These are phyloP conservation scores for Taphrina sp. DNA, from an alignment of 1,139 yeast genomes.

Conservation along the genomic window DNA sequence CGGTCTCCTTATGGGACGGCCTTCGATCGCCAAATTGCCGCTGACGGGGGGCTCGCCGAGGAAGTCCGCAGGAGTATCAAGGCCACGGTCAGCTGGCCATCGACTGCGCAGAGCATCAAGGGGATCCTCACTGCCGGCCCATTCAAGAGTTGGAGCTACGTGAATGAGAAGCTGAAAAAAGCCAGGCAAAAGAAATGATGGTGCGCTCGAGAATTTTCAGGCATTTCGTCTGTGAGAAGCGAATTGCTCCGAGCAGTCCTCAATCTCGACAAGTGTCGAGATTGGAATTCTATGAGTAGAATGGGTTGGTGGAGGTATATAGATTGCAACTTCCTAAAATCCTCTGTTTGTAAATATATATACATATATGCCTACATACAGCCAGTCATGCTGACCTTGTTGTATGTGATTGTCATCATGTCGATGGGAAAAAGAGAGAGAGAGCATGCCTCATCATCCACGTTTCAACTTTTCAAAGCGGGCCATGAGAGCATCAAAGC, in stretches of 20 bases:
- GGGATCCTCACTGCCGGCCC: slow-evolving; percentile 88
- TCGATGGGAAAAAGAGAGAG: too few species aligned
- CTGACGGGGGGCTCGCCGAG: slow-evolving; percentile 47
- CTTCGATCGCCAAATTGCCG: slow-evolving; percentile 48
- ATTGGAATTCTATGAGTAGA: too few species aligned
- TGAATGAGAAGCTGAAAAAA: slow-evolving; percentile 62
- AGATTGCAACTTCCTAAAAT: too few species aligned
- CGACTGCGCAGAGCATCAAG: slow-evolving; percentile 71
- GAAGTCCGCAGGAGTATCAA: slow-evolving; percentile 53
- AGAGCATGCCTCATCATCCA: slow-evolving; percentile 4
- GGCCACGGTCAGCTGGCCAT: slow-evolving; percentile 65
- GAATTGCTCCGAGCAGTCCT: too few species aligned
- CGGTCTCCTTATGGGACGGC: slow-evolving; percentile 37
- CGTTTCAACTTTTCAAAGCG: slow-evolving; percentile 33
- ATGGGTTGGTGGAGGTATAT: too few species aligned
- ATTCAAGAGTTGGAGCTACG: slow-evolving; percentile 67
- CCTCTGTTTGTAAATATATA: too few species aligned
- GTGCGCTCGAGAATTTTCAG: too few species aligned
- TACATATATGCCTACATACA: too few species aligned
- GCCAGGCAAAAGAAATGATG: slow-evolving; percentile 12
- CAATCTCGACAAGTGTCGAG: too few species aligned
- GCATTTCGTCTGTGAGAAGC: too few species aligned
- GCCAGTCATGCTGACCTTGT: too few species aligned
- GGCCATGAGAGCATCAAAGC: slow-evolving; percentile 51
- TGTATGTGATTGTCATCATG: too few species aligned